Evolutionary conservation across 495 filamentous ascomycete genomes (phyloP).

Genomic region (Tetracladium marchalianum): DNA sequence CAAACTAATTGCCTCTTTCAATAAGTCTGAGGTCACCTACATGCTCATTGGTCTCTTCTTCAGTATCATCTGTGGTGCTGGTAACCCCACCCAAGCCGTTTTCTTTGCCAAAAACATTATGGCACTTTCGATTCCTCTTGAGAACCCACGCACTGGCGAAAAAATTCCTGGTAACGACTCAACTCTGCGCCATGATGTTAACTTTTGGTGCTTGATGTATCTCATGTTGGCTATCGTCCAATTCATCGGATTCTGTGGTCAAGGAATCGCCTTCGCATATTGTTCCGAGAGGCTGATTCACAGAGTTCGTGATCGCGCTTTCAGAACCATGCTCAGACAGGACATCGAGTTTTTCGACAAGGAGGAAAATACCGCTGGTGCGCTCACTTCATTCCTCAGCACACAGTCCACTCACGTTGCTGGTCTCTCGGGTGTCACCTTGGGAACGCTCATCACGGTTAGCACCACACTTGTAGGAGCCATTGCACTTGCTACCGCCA

Average conservation of each 20-base stretch:
- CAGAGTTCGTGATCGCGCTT: constrained; percentile 68
- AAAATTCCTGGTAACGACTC: constrained; percentile 25
- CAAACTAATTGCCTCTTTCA: constrained; percentile 76
- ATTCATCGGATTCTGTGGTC: constrained; percentile 55
- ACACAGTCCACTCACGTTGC: constrained; percentile 79
- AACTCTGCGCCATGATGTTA: constrained; percentile 28
- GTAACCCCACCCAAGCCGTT: constrained; percentile 78
- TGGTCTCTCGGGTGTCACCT: constrained; percentile 68
- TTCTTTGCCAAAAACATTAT: constrained; percentile 86
- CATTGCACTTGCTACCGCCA: constrained; percentile 51
- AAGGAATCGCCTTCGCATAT: constrained; percentile 71
- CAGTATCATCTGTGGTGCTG: constrained; percentile 71
- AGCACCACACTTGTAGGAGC: constrained; percentile 63
- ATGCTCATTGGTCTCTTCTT: constrained; percentile 74
- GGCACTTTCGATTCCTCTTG: constrained; percentile 41
- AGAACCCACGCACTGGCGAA: constrained; percentile 10
- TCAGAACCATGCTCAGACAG: constrained; percentile 83
- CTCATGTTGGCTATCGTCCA: constrained; percentile 79
- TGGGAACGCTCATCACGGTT: constrained; percentile 72
- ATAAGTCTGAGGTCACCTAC: constrained; percentile 56
- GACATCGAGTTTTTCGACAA: constrained; percentile 84
- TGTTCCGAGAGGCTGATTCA: constrained; percentile 78
- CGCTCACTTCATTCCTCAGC: constrained; percentile 74
- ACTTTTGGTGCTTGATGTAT: constrained; percentile 94
- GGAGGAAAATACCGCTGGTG: constrained; percentile 76